Evolutionary conservation across 495 filamentous ascomycete species (phyloP), one percentile per base, ranked within the genome.

Genomic region (Glutinoglossum americanum): DNA sequence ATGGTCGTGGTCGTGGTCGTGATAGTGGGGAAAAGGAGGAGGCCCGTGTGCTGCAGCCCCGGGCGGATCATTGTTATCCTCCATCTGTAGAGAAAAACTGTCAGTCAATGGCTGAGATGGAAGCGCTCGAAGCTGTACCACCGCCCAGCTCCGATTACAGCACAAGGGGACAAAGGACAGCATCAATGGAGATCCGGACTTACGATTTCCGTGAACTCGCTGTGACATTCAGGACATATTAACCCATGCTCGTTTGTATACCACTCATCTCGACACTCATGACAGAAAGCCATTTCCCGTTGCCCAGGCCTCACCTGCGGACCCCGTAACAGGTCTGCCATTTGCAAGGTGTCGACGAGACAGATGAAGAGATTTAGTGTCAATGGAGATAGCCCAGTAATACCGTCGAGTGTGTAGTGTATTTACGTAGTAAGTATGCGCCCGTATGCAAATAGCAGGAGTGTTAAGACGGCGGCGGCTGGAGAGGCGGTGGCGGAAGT

Each of bases 131-230:
- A 33, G 19, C 21, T 1, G 7, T 17, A 28, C 21, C 56, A 8
- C 11, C 23, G 17, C n/a, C n/a, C n/a, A 59, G 37, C 9, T 33
- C 4, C 9, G 9, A 9, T 9, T 33, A 9, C 9, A 33, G 3
- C 6, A 15, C 37, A 39, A 39, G 15, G 13, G 37, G 15, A 9
- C 3, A 3, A 3, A 39, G 37, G 15, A 39, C 15, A 13, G 21
- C 37, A 57, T n/a, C 41, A 37, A 30, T 1, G 58, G 1, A 3
- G 35, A n/a, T 47, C 30, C 23, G 45, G 21, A 37, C 80, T 59
- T 66, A 87, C 89, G 59, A 95, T 90, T 70, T 98, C 87, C 7
- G 78, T 84, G 65, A 85, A 80, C 6, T 93, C 85, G n/a, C 78
- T 77, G 13, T 73, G 59, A 64, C 92, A 98, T 8, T 69, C 64